These are phyloP conservation scores for Aspergillus aculeatinus DNA, from an alignment of 2,329 filamentous ascomycete genomes.

Conservation along the genomic window DNA sequence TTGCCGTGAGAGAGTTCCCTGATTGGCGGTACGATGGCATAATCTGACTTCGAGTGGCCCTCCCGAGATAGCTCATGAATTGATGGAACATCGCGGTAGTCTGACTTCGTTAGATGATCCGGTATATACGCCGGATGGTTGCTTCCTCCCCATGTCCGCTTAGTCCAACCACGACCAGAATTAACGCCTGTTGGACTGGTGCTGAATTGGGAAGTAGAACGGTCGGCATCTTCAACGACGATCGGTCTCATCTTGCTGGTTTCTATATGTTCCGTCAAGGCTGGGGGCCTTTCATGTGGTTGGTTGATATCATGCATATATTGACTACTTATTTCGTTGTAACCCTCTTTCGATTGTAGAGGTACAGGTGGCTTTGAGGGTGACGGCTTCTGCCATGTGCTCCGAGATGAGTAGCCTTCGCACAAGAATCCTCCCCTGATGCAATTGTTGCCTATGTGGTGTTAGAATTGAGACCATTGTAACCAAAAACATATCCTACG, in stretches of 20 bases:
- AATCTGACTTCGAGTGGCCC: constrained; percentile 39
- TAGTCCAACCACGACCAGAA: constrained; percentile 40
- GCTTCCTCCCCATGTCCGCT: constrained; percentile 39
- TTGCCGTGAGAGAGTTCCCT: constrained; percentile 39
- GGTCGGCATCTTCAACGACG: constrained; percentile 47
- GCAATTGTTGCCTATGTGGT: constrained; percentile 74
- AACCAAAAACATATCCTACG: background rate
- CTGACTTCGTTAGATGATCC: constrained; percentile 41
- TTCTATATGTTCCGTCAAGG: constrained; percentile 39
- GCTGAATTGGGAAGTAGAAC: constrained; percentile 37
- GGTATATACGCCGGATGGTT: constrained; percentile 38
- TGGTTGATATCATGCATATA: constrained; percentile 41
- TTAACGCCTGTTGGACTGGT: constrained; percentile 40
- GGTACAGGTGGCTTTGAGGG: constrained; percentile 67
- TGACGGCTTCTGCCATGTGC: constrained; percentile 75
- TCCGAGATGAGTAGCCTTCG: constrained; percentile 81
- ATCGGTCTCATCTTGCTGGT: constrained; percentile 49
- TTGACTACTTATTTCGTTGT: constrained; percentile 37
- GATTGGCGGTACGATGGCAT: constrained; percentile 42
- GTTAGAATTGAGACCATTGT: background rate
- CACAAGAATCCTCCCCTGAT: constrained; percentile 86
- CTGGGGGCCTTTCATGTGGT: constrained; percentile 40
- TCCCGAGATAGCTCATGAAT: constrained; percentile 43
- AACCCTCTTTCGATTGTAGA: constrained; percentile 77
- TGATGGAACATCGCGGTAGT: constrained; percentile 42